phyloP scores from a whole-genome alignment of 192 early-diverging fungal species.

The Piromyces finnis region DNA sequence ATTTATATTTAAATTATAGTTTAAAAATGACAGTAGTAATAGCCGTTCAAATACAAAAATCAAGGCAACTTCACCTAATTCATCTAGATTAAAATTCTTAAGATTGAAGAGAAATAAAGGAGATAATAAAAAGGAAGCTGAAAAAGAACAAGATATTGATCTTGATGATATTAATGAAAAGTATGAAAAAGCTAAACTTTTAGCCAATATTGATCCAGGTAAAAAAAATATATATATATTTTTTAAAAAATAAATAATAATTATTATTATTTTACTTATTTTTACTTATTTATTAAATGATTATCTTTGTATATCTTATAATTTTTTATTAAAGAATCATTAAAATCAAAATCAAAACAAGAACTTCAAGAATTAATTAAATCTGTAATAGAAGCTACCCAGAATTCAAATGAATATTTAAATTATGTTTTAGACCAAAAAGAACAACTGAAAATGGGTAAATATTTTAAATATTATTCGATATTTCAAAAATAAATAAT shows the following conservation, averaged over 20 bases:
- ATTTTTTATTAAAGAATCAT: too few relatives aligned
- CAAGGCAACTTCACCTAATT: not conserved
- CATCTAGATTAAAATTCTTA: not conserved
- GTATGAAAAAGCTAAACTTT: not conserved
- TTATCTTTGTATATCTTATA: too few relatives aligned
- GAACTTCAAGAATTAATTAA: conserved; percentile 15
- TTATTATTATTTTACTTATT: too few relatives aligned
- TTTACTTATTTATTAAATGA: too few relatives aligned
- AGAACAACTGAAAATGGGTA: conserved; percentile 29
- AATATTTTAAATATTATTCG: too few relatives aligned
- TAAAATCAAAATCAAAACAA: conserved; percentile 6
- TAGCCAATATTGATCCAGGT: not conserved
- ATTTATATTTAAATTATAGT: not conserved
- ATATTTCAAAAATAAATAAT: too few relatives aligned
- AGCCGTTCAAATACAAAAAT: not conserved
- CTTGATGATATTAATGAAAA: not conserved
- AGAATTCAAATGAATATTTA: conserved; percentile 28
- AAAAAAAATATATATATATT: too few relatives aligned
- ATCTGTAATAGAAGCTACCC: conserved; percentile 7
- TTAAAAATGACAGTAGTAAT: not conserved
- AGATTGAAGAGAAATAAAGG: not conserved
- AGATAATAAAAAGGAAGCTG: not conserved
- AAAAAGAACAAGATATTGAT: not conserved
- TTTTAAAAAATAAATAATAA: too few relatives aligned
- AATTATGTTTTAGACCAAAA: conserved; percentile 36